Conservation (phyloP, 2,329 filamentous ascomycete species). For the Fusarium buharicum region DNA sequence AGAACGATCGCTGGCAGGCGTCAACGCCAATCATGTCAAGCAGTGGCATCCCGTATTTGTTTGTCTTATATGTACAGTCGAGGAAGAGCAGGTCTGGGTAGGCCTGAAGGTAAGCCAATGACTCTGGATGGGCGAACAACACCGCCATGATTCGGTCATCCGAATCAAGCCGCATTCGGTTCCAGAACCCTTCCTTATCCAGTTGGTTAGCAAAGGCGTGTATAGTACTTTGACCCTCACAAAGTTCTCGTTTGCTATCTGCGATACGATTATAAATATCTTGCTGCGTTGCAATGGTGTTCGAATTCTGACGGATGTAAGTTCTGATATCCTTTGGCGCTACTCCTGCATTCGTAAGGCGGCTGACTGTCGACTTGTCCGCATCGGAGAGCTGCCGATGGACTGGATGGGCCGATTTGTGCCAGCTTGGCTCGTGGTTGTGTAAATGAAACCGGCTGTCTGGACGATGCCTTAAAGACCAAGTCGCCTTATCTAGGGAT, state of each 20-base stretch:
- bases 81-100: no score
- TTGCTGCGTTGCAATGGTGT: background rate
- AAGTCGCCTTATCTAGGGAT: background rate
- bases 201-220: background rate
- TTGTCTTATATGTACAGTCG: no score
- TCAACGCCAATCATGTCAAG: no score
- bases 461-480: constrained; percentile 1
- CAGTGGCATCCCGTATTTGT: no score
- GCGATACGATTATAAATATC: constrained; percentile 8
- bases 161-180: no score
- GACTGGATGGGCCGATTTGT: background rate
- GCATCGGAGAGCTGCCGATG: background rate
- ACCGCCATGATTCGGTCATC: no score
- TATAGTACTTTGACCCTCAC: background rate
- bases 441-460: background rate
- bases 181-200: background rate
- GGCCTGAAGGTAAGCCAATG: no score
- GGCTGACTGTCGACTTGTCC: background rate
- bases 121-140: no score
- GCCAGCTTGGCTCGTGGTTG: constrained; percentile 8
- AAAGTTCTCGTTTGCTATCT: background rate
- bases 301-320: background rate
- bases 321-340: constrained; percentile 3
- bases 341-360: background rate
- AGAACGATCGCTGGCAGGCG: no score